A percentile compares a stretch with the other conserved stretches of the same genome.
phyloP scores from a whole-genome alignment of 2,329 filamentous ascomycete species.

The Penicillium brevicompactum region DNA sequence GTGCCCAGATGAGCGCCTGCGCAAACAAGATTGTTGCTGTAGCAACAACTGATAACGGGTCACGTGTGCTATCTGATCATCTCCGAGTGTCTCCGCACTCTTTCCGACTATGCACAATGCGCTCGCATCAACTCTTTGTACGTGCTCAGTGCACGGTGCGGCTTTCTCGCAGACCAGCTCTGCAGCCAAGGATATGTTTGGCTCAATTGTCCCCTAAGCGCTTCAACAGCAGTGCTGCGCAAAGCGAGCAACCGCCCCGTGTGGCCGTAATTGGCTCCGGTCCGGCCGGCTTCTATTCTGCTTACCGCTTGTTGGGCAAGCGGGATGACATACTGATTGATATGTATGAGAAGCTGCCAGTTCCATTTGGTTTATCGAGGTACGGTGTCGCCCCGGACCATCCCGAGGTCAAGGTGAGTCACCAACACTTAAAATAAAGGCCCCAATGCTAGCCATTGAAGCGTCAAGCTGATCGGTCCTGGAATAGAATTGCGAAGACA shows the following conservation, averaged over 20 bases:
- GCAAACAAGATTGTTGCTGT: conserved; percentile 31
- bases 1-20: not conserved
- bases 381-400: conserved; percentile 98
- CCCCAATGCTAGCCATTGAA: not conserved
- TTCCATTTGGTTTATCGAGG: conserved; percentile 87
- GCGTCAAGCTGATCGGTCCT: not conserved
- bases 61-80: conserved; percentile 14
- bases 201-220: conserved; percentile 22
- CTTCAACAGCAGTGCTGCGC: conserved; percentile 33
- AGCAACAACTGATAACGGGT: conserved; percentile 31
- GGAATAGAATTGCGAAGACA: conserved; percentile 85
- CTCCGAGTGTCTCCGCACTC: conserved; percentile 5
- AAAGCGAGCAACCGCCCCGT: conserved; percentile 61
- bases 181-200: conserved; percentile 1
- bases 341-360: conserved; percentile 94
- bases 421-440: not conserved
- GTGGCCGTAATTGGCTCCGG: conserved; percentile 91
- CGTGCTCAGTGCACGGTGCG: conserved; percentile 34
- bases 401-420: conserved; percentile 87
- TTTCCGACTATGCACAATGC: conserved; percentile 23
- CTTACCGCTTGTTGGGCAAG: conserved; percentile 79
- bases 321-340: conserved; percentile 74
- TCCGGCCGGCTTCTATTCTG: conserved; percentile 93
- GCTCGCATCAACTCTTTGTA: conserved; percentile 27
- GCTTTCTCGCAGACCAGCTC: conserved; percentile 11